A percentile compares a stretch with the other conserved stretches of the same genome.
Conservation (phyloP, 2,329 filamentous ascomycete species). For the Ophiostoma ulmi region DNA sequence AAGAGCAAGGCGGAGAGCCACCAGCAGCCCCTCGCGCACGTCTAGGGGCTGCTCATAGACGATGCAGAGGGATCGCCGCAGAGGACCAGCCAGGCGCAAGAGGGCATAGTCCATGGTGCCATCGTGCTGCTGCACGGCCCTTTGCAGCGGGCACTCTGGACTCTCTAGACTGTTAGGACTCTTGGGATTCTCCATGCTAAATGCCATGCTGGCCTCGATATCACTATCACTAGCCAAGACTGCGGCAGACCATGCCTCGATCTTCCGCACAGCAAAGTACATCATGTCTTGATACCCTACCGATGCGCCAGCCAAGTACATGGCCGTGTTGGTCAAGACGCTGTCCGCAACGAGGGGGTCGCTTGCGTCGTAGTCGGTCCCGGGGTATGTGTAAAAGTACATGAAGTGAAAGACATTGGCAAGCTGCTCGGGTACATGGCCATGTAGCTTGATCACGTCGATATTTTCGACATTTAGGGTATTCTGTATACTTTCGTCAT, state of each 20-base stretch:
- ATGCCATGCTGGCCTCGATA: not conserved
- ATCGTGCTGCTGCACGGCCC: not conserved
- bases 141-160: not conserved
- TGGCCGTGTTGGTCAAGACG: slow-evolving; percentile 29
- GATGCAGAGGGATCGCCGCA: slow-evolving; percentile 29
- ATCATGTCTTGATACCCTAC: slow-evolving; percentile 30
- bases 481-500: not conserved
- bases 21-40: slow-evolving; percentile 21
- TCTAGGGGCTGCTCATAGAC: slow-evolving; percentile 30
- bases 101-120: slow-evolving; percentile 21
- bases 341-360: slow-evolving; percentile 26
- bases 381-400: slow-evolving; percentile 29
- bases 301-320: slow-evolving; percentile 31
- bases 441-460: slow-evolving; percentile 21
- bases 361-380: slow-evolving; percentile 21
- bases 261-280: slow-evolving; percentile 39
- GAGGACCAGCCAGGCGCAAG: slow-evolving; percentile 28
- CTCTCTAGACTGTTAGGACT: no score
- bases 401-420: slow-evolving; percentile 31
- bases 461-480: not conserved
- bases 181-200: no score
- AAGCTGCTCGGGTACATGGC: slow-evolving; percentile 27
- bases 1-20: slow-evolving; percentile 29
- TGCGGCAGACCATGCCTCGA: slow-evolving; percentile 36
- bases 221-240: not conserved